Conservation (phyloP, 805 yeast genomes). For the Tetrapisispora nanseiensis region DNA sequence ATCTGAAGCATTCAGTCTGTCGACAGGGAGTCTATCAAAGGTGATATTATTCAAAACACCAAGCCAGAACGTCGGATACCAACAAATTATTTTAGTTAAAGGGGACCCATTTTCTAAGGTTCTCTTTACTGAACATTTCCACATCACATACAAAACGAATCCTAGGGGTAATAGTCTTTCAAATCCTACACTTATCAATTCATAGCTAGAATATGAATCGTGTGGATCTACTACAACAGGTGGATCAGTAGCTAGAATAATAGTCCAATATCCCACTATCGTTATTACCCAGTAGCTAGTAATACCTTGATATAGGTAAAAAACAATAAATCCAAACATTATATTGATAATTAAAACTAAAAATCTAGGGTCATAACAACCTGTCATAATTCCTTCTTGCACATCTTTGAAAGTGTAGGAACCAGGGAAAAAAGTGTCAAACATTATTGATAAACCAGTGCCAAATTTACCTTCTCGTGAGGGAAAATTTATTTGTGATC, state of each 20-base stretch:
- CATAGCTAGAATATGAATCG: constrained; percentile 42
- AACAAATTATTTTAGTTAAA: constrained; percentile 32
- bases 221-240: constrained; percentile 52
- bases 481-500: constrained; percentile 41
- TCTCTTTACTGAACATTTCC: constrained; percentile 45
- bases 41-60: constrained; percentile 81
- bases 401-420: constrained; percentile 53
- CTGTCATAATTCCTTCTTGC: constrained; percentile 30
- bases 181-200: constrained; percentile 58
- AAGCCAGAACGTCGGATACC: constrained; percentile 79
- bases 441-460: constrained; percentile 41
- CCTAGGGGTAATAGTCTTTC: constrained; percentile 67
- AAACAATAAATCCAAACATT: constrained; percentile 51
- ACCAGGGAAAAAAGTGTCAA: constrained; percentile 65
- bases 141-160: constrained; percentile 60
- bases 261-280: constrained; percentile 75
- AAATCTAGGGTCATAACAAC: constrained; percentile 64
- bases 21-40: constrained; percentile 82
- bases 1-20: constrained; percentile 66
- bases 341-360: constrained; percentile 49
- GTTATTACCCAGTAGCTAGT: constrained; percentile 53
- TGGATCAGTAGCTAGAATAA: constrained; percentile 67
- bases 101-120: constrained; percentile 40
- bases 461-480: constrained; percentile 42
- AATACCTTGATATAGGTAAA: constrained; percentile 37